Conservation (phyloP, 2,329 filamentous ascomycete genomes). For the Saccharata proteae region DNA sequence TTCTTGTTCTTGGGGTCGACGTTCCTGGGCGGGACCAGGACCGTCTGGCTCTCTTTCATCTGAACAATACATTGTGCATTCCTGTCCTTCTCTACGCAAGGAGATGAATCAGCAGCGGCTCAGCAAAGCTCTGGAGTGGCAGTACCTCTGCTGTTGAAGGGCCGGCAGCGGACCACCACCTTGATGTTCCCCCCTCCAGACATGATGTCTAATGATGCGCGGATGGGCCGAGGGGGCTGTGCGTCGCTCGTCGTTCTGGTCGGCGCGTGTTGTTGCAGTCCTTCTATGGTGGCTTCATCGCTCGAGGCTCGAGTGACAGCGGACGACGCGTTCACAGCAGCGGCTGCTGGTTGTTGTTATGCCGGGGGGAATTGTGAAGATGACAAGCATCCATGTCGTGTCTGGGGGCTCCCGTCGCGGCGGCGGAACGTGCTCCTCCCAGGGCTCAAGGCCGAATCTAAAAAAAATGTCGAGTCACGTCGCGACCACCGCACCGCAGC, state of each 20-base stretch:
- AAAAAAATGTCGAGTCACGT: no score
- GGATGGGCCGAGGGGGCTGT: conserved; percentile 5
- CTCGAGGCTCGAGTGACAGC: conserved; percentile 1
- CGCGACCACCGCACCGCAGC: no score
- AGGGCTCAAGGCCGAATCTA: no score
- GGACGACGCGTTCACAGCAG: not conserved
- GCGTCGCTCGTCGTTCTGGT: conserved; percentile 1
- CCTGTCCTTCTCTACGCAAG: conserved; percentile 66
- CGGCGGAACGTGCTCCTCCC: no score
- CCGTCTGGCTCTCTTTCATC: conserved; percentile 88
- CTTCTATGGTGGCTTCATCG: conserved; percentile 8
- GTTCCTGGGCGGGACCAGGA: conserved; percentile 61
- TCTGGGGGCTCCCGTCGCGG: no score
- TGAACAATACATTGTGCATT: conserved; percentile 92
- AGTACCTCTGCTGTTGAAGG: conserved; percentile 89
- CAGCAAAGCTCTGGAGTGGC: not conserved
- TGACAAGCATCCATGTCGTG: no score
- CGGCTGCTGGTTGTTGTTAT: no score
- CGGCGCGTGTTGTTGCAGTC: conserved; percentile 1
- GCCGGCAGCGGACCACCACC: conserved; percentile 93
- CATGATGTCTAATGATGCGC: conserved; percentile 33
- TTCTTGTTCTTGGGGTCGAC: conserved; percentile 48
- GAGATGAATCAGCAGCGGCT: conserved; percentile 12
- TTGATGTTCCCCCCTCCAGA: conserved; percentile 93
- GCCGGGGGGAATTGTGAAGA: no score